A percentile compares a stretch with the other conserved stretches of the same genome.
phyloP scores from a whole-genome alignment of 345 rosid species.

The Raphanus sativus region DNA sequence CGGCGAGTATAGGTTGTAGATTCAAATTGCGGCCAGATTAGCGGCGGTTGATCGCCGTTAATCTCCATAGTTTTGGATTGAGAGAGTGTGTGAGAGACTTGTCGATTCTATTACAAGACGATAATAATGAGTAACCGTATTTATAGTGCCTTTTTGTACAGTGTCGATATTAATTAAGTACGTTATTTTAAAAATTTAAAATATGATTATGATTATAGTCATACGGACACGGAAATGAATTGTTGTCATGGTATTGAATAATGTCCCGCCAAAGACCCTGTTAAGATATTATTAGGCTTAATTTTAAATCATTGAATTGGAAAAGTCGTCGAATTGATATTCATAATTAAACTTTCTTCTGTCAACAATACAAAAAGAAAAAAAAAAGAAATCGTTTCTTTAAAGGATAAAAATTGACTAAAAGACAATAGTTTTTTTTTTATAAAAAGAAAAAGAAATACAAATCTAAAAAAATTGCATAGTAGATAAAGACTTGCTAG shows the following conservation, averaged over 20 bases:
- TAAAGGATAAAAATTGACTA: too few species aligned
- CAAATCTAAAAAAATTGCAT: too few species aligned
- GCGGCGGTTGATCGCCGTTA: slow-evolving; percentile 46
- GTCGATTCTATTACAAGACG: slow-evolving; percentile 17
- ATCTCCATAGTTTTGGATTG: slow-evolving; percentile 29
- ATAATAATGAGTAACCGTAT: slow-evolving; percentile 1
- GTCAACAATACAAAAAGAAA: background rate
- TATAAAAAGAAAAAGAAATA: too few species aligned
- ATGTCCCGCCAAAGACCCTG: slow-evolving; percentile 21
- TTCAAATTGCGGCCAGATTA: slow-evolving; percentile 48
- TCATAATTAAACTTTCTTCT: background rate
- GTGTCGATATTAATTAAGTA: slow-evolving; percentile 12
- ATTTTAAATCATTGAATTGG: slow-evolving; percentile 15
- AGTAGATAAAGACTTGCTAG: too few species aligned
- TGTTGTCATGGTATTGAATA: slow-evolving; percentile 34
- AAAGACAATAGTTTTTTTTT: too few species aligned
- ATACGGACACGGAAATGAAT: slow-evolving; percentile 42
- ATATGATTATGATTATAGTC: slow-evolving; percentile 25
- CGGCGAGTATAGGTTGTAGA: slow-evolving; percentile 43
- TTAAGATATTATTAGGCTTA: slow-evolving; percentile 1
- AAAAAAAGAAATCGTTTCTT: too few species aligned
- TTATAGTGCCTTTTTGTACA: slow-evolving; percentile 23
- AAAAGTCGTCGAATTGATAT: background rate
- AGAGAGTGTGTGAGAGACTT: slow-evolving; percentile 10
- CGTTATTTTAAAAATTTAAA: background rate